Evolutionary conservation across 2,329 filamentous ascomycete genomes (phyloP).

Genomic region (Nakataea oryzae): DNA sequence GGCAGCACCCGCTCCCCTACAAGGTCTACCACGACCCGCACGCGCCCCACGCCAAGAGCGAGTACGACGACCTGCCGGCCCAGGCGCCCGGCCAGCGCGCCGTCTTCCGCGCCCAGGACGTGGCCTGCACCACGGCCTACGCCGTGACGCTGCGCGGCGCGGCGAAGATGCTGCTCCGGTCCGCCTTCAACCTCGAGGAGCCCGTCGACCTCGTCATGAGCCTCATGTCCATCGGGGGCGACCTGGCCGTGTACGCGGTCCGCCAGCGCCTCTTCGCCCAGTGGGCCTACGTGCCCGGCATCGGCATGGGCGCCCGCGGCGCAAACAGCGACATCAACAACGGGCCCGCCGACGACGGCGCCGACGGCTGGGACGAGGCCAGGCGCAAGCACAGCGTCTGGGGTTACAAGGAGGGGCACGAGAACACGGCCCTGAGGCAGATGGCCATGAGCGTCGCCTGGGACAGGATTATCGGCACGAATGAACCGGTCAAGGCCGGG

Average conservation of each 20-base stretch:
- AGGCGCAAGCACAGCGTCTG: neutral
- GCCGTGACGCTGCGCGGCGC: conserved; percentile 16
- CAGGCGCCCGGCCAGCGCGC: conserved; percentile 11
- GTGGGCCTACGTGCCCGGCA: conserved; percentile 37
- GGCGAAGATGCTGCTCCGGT: conserved; percentile 15
- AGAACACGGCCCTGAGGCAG: neutral
- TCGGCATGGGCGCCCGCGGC: conserved; percentile 32
- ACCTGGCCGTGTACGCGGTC: conserved; percentile 14
- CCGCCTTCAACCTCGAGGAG: conserved; percentile 13
- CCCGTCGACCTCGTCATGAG: conserved; percentile 16
- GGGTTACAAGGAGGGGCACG: neutral
- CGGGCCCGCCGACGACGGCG: conserved; percentile 20
- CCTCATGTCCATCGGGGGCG: conserved; percentile 9
- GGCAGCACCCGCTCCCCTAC: conserved; percentile 6
- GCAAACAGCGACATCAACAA: conserved; percentile 19
- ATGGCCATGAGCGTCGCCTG: neutral
- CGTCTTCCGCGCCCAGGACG: conserved; percentile 11
- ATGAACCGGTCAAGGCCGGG: neutral
- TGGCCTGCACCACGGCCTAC: conserved; percentile 17
- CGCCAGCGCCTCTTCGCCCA: conserved; percentile 31
- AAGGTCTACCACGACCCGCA: conserved; percentile 9
- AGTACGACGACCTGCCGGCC: conserved; percentile 9
- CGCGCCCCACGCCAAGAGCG: conserved; percentile 4
- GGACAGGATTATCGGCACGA: neutral
- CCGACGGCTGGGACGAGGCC: conserved; percentile 16